Evolutionary conservation across 2,329 filamentous ascomycete species (phyloP).

Genomic region (Apiospora malaysiana): DNA sequence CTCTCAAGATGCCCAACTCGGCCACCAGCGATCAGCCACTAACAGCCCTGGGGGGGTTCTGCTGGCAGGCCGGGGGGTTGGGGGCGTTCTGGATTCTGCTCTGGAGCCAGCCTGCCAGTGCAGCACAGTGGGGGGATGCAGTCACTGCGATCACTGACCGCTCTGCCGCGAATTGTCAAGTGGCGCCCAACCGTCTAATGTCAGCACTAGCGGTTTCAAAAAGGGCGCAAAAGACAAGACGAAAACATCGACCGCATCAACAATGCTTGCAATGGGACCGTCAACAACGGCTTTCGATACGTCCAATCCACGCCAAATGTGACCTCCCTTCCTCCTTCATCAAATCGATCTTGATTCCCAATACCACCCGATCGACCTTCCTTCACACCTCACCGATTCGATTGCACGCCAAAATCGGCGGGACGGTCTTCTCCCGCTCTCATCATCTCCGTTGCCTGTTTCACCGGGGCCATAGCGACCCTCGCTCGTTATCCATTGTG

Average conservation of each 20-base stretch:
- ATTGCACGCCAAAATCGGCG: conserved; percentile 4
- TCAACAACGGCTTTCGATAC: conserved; percentile 9
- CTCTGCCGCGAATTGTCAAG: background rate
- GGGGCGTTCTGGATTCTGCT: too few relatives aligned
- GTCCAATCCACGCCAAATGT: conserved; percentile 1
- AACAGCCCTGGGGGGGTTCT: background rate
- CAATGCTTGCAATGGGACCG: conserved; percentile 16
- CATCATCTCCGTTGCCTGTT: background rate
- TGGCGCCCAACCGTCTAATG: background rate
- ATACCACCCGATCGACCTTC: conserved; percentile 1
- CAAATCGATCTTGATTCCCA: conserved; percentile 8
- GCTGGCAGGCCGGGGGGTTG: too few relatives aligned
- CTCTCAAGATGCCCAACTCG: background rate
- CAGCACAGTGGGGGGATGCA: background rate
- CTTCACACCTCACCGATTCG: background rate
- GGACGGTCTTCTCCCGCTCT: background rate
- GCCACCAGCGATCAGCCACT: background rate
- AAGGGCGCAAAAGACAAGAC: background rate
- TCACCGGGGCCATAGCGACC: conserved; percentile 1
- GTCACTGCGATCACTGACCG: background rate
- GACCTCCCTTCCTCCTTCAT: conserved; percentile 14
- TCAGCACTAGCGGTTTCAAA: conserved; percentile 4
- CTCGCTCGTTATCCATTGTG: background rate
- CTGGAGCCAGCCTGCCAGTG: background rate
- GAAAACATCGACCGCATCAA: background rate